Evolutionary conservation across 2,329 filamentous ascomycete genomes (phyloP), one percentile per base, ranked within the genome.

Genomic region (Incumbomyces delicatus): DNA sequence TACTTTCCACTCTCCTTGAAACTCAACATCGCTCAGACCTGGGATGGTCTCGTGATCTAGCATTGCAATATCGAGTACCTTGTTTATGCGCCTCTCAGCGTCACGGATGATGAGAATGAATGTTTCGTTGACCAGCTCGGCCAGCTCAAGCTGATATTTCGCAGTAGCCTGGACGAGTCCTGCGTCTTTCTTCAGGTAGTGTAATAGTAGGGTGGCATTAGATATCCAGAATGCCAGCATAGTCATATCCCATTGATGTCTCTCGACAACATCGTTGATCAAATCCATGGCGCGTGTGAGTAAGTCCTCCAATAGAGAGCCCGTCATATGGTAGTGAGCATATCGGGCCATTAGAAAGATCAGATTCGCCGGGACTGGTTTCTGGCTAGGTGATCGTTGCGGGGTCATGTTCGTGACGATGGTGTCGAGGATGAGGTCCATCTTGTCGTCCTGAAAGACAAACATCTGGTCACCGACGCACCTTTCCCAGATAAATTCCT

Each of bases 401-500:
- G 92, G 92, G 1, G 87, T 94, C 92, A 98, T 96, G 60, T 92
- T 90, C 51, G 90, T 96, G 61, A 98, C 94, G 61, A 96, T 81
- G 46, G 96, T 92, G 61, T 95, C 85, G 55, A 98, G 76, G 59
- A 98, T 95, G 49, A 83, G 81, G 49, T 90, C 85, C 43, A 98
- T 76, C 61, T 98, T 90, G 61, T 80, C 83, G 57, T 96, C 90
- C 64, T 98, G 92, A 63, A 98, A 98, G 32, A 98, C 92, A 63
- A 98, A 98, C 92, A 98, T 98, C 64, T 98, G 92, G 63, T 98
- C 92, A 62, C 95, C 87, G 41, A 95, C 73, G 65, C 92, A 98
- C 57, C 85, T 77, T 53, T 85, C 85, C 92, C 92, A 98, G 50
- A 95, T 84, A 59, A 98, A 98, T 53, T 96, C 92, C 60, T 94